Evolutionary conservation across 371 early-diverging fungal genomes (phyloP).

Genomic region (Apophysomyces sp.): DNA sequence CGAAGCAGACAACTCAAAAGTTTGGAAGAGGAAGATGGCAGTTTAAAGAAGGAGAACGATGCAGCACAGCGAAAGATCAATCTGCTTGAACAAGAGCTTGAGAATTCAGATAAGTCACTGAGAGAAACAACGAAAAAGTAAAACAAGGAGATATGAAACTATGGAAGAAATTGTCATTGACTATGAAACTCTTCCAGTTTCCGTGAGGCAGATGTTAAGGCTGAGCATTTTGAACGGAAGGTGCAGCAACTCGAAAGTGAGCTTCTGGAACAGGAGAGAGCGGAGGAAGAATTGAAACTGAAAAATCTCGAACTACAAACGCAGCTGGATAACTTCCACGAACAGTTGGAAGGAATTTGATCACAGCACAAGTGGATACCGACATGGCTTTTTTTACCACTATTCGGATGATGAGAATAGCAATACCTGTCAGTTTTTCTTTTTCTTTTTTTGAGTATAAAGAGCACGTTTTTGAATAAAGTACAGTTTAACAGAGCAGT

Average conservation of each 20-base stretch:
- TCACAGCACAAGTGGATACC: too few species aligned
- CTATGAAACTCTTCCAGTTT: slow-evolving; percentile 41
- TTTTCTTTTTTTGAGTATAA: too few species aligned
- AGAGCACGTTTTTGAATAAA: too few species aligned
- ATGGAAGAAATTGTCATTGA: neutral
- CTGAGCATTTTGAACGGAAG: slow-evolving; percentile 80
- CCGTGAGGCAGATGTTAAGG: slow-evolving; percentile 76
- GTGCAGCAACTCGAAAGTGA: slow-evolving; percentile 69
- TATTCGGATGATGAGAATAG: too few species aligned
- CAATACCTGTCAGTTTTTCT: too few species aligned
- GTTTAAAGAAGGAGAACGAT: slow-evolving; percentile 65
- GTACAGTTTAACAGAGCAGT: too few species aligned
- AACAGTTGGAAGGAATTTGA: slow-evolving; percentile 69
- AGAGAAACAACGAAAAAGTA: slow-evolving; percentile 74
- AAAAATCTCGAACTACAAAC: slow-evolving; percentile 61
- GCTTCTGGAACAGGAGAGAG: slow-evolving; percentile 55
- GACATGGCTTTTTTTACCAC: too few species aligned
- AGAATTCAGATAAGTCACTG: slow-evolving; percentile 62
- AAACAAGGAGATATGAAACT: neutral
- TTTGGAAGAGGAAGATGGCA: slow-evolving; percentile 60
- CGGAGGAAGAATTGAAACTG: slow-evolving; percentile 59
- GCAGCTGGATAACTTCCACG: slow-evolving; percentile 72
- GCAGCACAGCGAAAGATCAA: slow-evolving; percentile 63
- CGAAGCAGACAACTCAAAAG: slow-evolving; percentile 62
- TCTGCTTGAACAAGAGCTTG: slow-evolving; percentile 68